These are phyloP conservation scores for Mrakia gelida DNA, from an alignment of 768 basidiomycete species.

Conservation along the genomic window DNA sequence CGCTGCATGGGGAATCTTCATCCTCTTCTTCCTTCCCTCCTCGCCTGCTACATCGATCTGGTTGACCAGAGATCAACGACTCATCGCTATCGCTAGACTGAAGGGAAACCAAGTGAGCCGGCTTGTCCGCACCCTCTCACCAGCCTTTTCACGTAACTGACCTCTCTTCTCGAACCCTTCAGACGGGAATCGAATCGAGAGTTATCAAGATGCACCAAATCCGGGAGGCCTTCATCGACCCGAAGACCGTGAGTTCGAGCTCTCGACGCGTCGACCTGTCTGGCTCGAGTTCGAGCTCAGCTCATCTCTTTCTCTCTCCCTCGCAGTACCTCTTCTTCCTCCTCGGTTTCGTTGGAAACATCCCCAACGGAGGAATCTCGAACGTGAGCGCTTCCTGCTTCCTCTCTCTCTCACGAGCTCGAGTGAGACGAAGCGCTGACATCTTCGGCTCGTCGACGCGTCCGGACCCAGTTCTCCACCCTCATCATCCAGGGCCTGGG, in stretches of 20 bases:
- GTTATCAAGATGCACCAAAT: slow-evolving; percentile 42
- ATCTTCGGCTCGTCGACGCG: too few relatives aligned
- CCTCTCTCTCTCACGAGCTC: too few relatives aligned
- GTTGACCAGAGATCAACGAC: slow-evolving; percentile 43
- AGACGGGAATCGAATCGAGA: slow-evolving; percentile 43
- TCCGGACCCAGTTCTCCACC: slow-evolving; percentile 39
- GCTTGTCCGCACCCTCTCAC: too few relatives aligned
- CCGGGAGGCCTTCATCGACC: slow-evolving; percentile 41
- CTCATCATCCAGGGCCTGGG: slow-evolving; percentile 43
- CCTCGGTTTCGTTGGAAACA: slow-evolving; percentile 40
- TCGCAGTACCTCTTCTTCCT: slow-evolving; percentile 41
- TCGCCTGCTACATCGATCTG: slow-evolving; percentile 42
- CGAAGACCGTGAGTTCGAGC: slow-evolving; percentile 35
- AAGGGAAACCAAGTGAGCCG: slow-evolving; percentile 43
- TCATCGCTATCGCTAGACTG: slow-evolving; percentile 44
- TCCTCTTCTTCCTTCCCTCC: slow-evolving; percentile 41
- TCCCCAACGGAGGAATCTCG: slow-evolving; percentile 43
- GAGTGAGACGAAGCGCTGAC: too few relatives aligned
- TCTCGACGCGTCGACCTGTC: too few relatives aligned
- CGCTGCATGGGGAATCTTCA: slow-evolving; percentile 40
- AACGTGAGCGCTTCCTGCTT: slow-evolving; percentile 32
- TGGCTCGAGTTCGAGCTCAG: too few relatives aligned
- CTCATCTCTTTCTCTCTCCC: too few relatives aligned
- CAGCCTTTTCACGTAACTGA: too few relatives aligned
- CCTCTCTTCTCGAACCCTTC: too few relatives aligned